A percentile compares a stretch with the other conserved stretches of the same genome.
Conservation (phyloP, 768 basidiomycete species). For the Cystofilobasidium bisporidii region DNA sequence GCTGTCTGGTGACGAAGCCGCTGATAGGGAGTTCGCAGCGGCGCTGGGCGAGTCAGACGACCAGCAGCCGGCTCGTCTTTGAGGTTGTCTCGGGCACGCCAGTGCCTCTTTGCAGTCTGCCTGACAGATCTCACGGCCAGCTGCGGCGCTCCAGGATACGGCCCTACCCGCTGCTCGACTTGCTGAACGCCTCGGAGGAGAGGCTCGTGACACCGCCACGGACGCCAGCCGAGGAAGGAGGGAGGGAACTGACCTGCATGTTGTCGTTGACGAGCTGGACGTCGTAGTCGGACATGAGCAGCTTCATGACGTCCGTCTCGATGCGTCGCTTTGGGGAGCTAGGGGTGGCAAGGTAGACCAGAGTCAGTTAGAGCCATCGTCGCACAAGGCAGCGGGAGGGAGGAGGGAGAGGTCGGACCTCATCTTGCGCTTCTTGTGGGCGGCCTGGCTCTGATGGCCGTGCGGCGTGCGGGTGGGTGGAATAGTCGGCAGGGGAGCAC, state of each 20-base stretch:
- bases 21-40: too few species aligned
- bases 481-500: background rate
- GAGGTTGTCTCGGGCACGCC: too few species aligned
- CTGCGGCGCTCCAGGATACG: too few species aligned
- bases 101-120: too few species aligned
- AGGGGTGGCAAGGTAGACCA: slow-evolving; percentile 40
- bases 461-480: background rate
- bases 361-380: background rate
- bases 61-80: too few species aligned
- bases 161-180: too few species aligned
- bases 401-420: background rate
- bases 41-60: too few species aligned
- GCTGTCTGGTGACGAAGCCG: too few species aligned
- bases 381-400: background rate
- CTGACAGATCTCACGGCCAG: too few species aligned
- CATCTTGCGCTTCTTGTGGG: slow-evolving; percentile 9
- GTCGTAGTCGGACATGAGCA: slow-evolving; percentile 80
- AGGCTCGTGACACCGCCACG: background rate
- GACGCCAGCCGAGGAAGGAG: too few species aligned
- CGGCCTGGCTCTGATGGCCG: background rate
- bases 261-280: slow-evolving; percentile 94
- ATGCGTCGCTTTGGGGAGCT: slow-evolving; percentile 85
- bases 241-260: slow-evolving; percentile 53
- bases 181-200: too few species aligned
- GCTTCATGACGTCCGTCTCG: slow-evolving; percentile 99